These are phyloP conservation scores for Candida neerlandica DNA, from an alignment of 1,139 yeast species.

Conservation along the genomic window DNA sequence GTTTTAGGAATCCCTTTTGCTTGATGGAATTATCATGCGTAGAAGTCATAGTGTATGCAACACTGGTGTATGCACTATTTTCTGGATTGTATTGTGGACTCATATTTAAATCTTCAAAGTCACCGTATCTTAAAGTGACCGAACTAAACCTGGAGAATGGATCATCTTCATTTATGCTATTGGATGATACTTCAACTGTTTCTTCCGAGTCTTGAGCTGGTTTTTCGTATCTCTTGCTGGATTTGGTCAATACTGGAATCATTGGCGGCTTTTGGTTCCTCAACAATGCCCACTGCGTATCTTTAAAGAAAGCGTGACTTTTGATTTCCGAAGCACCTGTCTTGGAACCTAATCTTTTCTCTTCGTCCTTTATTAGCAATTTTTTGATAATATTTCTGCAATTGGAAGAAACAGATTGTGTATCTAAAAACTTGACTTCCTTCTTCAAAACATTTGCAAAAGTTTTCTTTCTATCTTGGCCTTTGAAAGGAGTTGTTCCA, in stretches of 20 bases:
- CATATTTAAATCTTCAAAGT: conserved; percentile 34
- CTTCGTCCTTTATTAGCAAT: conserved; percentile 83
- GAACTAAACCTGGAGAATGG: conserved; percentile 90
- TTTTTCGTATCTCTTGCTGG: conserved; percentile 26
- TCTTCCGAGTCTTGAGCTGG: conserved; percentile 15
- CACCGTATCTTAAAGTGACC: conserved; percentile 82
- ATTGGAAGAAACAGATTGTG: conserved; percentile 59
- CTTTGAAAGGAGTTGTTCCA: conserved; percentile 96
- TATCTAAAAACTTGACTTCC: conserved; percentile 74
- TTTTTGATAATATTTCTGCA: conserved; percentile 83
- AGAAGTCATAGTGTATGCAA: conserved; percentile 61
- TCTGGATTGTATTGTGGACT: conserved; percentile 52
- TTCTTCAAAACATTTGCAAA: conserved; percentile 83
- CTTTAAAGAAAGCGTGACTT: conserved; percentile 86
- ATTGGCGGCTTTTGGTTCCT: conserved; percentile 94
- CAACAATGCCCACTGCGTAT: conserved; percentile 90
- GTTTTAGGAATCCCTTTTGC: conserved; percentile 33
- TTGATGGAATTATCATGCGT: conserved; percentile 31
- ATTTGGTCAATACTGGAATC: conserved; percentile 79
- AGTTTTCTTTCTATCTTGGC: conserved; percentile 82
- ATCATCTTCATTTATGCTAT: conserved; percentile 46
- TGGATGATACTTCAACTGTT: conserved; percentile 22
- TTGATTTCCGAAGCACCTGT: conserved; percentile 95
- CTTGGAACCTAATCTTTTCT: conserved; percentile 82
- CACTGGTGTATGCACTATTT: conserved; percentile 60